Conservation (phyloP, 1,139 yeast genomes). For the Sugiyamaella novakii region DNA sequence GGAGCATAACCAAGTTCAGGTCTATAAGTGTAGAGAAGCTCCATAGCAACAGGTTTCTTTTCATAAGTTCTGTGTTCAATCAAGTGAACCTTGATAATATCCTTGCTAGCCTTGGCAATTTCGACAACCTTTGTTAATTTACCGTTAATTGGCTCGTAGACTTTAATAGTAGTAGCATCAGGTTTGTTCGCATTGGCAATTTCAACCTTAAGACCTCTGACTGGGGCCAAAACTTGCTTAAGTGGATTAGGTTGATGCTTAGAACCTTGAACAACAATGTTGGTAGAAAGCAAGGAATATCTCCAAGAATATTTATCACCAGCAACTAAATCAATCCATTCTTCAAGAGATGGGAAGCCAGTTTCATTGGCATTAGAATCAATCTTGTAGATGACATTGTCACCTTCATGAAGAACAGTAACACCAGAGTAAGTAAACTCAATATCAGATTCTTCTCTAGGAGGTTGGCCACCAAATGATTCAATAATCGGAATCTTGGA, state of each 20-base stretch:
- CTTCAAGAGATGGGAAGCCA: constrained; percentile 43
- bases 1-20: constrained; percentile 94
- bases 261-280: constrained; percentile 81
- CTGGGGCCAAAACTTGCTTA: constrained; percentile 77
- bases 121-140: constrained; percentile 68
- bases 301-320: constrained; percentile 85
- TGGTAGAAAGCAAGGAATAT: constrained; percentile 80
- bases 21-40: constrained; percentile 74
- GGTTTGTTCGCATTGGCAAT: constrained; percentile 55
- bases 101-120: constrained; percentile 50
- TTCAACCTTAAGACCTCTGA: constrained; percentile 63
- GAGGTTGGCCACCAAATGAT: constrained; percentile 73
- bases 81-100: constrained; percentile 65
- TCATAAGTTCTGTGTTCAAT: constrained; percentile 91
- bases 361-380: constrained; percentile 48
- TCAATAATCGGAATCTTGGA: constrained; percentile 82
- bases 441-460: constrained; percentile 38
- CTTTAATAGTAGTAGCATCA: constrained; percentile 60
- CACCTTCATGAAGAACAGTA: constrained; percentile 42
- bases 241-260: constrained; percentile 79
- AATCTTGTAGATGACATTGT: constrained; percentile 52
- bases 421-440: constrained; percentile 43
- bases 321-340: constrained; percentile 82
- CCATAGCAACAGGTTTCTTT: constrained; percentile 69
- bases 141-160: constrained; percentile 74